Base-by-base conservation (phyloP, 2,329 filamentous ascomycete genomes). In the Pestalotiopsis fici region DNA sequence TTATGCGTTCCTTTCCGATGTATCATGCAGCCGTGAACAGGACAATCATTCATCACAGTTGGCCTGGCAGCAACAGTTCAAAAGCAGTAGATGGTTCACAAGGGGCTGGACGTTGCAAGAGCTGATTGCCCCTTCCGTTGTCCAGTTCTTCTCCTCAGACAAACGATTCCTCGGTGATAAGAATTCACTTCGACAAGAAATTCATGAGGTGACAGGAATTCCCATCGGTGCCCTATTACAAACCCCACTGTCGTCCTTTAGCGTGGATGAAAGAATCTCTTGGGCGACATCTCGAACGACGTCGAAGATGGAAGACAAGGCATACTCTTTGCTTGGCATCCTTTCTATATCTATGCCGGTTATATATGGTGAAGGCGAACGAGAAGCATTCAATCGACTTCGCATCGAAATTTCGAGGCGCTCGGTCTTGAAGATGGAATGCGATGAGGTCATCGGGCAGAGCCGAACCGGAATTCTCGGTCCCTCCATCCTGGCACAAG, bases 121-220 rank as follows among this genome's bases (percentile, higher is more conserved):
- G 25, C 56, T 66, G 4, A 43, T 66, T 27, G 76, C 74, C 3
- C 77, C 76, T 3, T 12, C 18, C 50, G 63, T 37, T 4, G 72
- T 78, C 25, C 71, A 73, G 31, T 78, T 78, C 71, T 78, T 74
- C 60, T 67, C 70, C 6, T 35, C 63, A 2, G 70, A 74, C 5
- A 54, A 70, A 11, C 39, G 31, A 25, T 59, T 35, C 5, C 68
- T 78, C 12, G 75, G 76, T 23, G 65, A 71, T 43, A 77, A 75
- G 67, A 64, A 13, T 12, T 70, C 68, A 27, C 70, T 76, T 21
- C n/a, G 67, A 68, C 63, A 39, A 70, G 28, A 54, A 7, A 71
- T 77, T 54, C 66, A 72, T 63, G 60, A 72, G 15, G 70, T 74
- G 7, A 78, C 74, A 9, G 57, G 60, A 0, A 74, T 78, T 31